These are phyloP conservation scores for Heliosperma pusillum DNA, from an alignment of 148 eudicot genomes.

Conservation along the genomic window DNA sequence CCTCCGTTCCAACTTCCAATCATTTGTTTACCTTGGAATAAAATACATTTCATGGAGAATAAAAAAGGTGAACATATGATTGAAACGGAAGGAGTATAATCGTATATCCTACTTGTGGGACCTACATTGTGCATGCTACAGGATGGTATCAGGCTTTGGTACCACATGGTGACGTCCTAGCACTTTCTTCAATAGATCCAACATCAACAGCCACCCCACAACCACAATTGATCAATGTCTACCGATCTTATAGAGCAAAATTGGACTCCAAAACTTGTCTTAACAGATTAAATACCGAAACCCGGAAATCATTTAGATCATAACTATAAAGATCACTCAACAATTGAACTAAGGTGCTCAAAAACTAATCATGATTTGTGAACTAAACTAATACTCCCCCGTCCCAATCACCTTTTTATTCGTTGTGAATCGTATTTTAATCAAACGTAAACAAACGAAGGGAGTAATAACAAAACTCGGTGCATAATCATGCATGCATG, in stretches of 20 bases:
- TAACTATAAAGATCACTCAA: slow-evolving; percentile 14
- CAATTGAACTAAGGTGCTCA: neutral
- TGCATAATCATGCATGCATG: slow-evolving; percentile 8
- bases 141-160: neutral
- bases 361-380: neutral
- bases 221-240: neutral
- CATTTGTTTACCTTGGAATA: too few species aligned
- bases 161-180: neutral
- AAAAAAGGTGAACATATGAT: too few species aligned
- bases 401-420: too few species aligned
- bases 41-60: too few species aligned
- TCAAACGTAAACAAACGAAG: neutral
- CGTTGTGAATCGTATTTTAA: too few species aligned
- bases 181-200: neutral
- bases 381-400: neutral
- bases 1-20: too few species aligned
- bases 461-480: neutral
- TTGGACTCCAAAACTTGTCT: neutral
- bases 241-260: neutral
- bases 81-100: too few species aligned
- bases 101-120: neutral
- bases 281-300: neutral
- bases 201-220: neutral
- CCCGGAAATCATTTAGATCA: neutral
- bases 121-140: neutral